Evolutionary conservation across 257 asterid species (phyloP), one percentile per base, ranked within the genome.

Genomic region (Solanum etuberosum): DNA sequence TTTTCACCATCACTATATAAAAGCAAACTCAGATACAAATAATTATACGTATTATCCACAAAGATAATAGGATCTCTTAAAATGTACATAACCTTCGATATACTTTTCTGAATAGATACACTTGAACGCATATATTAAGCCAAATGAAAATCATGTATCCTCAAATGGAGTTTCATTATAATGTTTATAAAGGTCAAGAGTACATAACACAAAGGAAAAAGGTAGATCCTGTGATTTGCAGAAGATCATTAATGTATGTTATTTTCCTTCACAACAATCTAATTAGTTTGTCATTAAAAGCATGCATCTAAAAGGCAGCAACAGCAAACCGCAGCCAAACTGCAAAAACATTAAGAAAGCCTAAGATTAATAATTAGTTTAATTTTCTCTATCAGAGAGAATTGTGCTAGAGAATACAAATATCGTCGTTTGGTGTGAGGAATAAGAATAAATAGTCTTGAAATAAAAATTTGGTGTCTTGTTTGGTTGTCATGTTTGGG

Each of bases 271-370:
- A 3, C 25, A 86, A 8, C 8, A 27, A 63, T n/a, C 72, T 48
- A n/a, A n/a, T n/a, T n/a, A 43, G 16, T 29, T 87, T 35, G 81
- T 87, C 7, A 84, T 90, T 83, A 90, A 86, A 90, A 87, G 89
- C 91, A 89, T 1, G 89, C 91, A 15, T 90, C 92, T 70, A 90
- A 65, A 73, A 90, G 88, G 46, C 91, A 90, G 81, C 92, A 90
- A 67, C 92, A 89, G 80, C 92, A 90, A 63, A 90, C 34, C 61
- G 92, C 92, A 74, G 91, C 91, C 92, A 90, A 86, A 89, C 92
- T 90, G 91, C 89, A 90, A 34, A 72, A 43, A 59, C 2, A 59
- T 38, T 57, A n/a, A 9, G 32, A 51, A 57, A 16, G 18, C 16
- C 67, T 32, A 40, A 37, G 2, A 31, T 87, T 82, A 63, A 32